Base-by-base conservation (phyloP, 495 filamentous ascomycete genomes). In the Cudoniella acicularis region DNA sequence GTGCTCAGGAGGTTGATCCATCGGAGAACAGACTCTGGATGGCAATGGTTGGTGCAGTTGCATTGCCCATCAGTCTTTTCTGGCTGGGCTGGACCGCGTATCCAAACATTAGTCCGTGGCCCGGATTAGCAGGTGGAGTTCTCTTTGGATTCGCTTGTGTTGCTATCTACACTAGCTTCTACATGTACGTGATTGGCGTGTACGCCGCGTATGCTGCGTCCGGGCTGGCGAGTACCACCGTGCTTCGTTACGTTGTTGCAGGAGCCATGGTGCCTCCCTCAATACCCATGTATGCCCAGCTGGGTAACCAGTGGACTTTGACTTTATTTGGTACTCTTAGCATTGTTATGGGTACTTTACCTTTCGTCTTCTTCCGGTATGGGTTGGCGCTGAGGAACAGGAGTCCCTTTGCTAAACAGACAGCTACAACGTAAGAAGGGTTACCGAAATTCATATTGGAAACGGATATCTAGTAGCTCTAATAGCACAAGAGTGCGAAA, bases 131-230 rank as follows among this genome's bases (percentile, higher is more conserved):
- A n/a, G n/a, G n/a, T n/a, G n/a, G n/a, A n/a, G n/a, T n/a, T n/a
- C n/a, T 79, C 9, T 79, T 83, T 61, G 81, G 80, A 10, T 79
- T 74, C 56, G 79, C 78, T 1, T 76, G 75, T 47, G 77, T 91
- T 22, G 90, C 86, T 65, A 71, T 87, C 13, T 84, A 88, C 56
- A 49, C 85, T 48, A 76, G 79, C 0, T 72, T 83, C 10, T 63
- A 85, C 3, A 87, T 83, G 53, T 88, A 87, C 49, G 71, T 87
- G 27, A 82, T 84, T 3, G 86, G 88, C 62, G 82, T 82, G 16
- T 88, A 88, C 64, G 77, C 77, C 48, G 76, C 81, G 36, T 86
- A 81, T 64, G 79, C 86, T 3, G 85, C 85, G 1, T 77, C 72
- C 41, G 86, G 84, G 0, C 67, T 87, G 59, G 83, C 86, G 64